These are phyloP conservation scores for Priceomyces haplophilus DNA, from an alignment of 805 yeast species.

Conservation along the genomic window DNA sequence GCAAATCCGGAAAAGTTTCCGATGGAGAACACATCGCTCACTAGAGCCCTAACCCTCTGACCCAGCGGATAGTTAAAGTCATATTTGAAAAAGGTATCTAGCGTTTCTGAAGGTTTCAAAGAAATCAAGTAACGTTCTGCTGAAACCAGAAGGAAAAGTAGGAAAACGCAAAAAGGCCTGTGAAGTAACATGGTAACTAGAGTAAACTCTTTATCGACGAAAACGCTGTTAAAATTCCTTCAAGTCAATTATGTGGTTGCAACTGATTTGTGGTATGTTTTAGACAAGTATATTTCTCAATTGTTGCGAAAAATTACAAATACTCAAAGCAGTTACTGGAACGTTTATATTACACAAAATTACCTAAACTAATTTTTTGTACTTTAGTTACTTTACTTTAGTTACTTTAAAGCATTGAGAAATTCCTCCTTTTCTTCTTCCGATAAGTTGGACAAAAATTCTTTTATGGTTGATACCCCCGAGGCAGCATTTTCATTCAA, in stretches of 20 bases:
- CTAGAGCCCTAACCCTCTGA: slow-evolving; percentile 44
- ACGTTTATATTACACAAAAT: neutral
- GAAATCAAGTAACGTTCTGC: slow-evolving; percentile 44
- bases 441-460: slow-evolving; percentile 31
- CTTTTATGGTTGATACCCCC: slow-evolving; percentile 34
- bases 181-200: neutral
- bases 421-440: slow-evolving; percentile 33
- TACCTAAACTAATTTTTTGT: neutral
- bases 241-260: slow-evolving; percentile 1
- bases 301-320: slow-evolving; percentile 1
- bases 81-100: slow-evolving; percentile 47
- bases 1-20: slow-evolving; percentile 72
- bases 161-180: neutral
- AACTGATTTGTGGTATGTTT: neutral
- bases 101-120: slow-evolving; percentile 47
- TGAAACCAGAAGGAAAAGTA: neutral
- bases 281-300: neutral
- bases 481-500: slow-evolving; percentile 31
- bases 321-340: neutral
- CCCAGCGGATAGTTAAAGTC: slow-evolving; percentile 35
- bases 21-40: slow-evolving; percentile 56
- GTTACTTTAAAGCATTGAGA: slow-evolving; percentile 22
- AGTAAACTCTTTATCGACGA: neutral
- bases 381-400: no score
- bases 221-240: neutral